Conservation (phyloP, 768 basidiomycete species). For the Collybia nuda region DNA sequence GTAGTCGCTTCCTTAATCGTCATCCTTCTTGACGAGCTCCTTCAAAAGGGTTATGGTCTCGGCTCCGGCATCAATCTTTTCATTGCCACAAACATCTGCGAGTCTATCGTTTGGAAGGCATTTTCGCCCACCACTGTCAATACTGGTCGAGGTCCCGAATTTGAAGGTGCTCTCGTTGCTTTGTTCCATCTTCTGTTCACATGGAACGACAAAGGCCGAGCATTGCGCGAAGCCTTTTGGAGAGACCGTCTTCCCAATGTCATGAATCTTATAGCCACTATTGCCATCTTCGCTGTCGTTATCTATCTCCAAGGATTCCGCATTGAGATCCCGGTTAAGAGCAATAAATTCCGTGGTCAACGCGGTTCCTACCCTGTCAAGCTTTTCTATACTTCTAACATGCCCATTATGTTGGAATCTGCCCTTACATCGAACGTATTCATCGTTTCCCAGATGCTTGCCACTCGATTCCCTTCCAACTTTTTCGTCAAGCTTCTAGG, state of each 20-base stretch:
- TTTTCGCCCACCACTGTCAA: constrained; percentile 98
- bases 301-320: constrained; percentile 99
- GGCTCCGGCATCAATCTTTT: constrained; percentile 98
- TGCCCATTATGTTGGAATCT: constrained; percentile 99
- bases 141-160: constrained; percentile 97
- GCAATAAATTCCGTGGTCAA: constrained; percentile 94
- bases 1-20: constrained; percentile 93
- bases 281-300: constrained; percentile 88
- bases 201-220: constrained; percentile 97
- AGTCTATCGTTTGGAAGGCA: constrained; percentile 99
- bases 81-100: constrained; percentile 99
- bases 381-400: constrained; percentile 98
- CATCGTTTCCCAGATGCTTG: constrained; percentile 95
- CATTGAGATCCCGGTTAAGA: constrained; percentile 98
- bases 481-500: constrained; percentile 88
- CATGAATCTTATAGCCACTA: constrained; percentile 95
- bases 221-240: constrained; percentile 98
- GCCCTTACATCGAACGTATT: constrained; percentile 94
- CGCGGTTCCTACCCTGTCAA: constrained; percentile 95
- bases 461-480: constrained; percentile 87
- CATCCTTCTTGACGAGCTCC: constrained; percentile 96
- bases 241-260: constrained; percentile 94
- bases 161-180: constrained; percentile 94
- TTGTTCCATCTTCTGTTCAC: constrained; percentile 98
- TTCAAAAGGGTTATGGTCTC: constrained; percentile 98